Evolutionary conservation across 352 stramenopile genomes (phyloP).

Genomic region (Globisporangium irregulare): DNA sequence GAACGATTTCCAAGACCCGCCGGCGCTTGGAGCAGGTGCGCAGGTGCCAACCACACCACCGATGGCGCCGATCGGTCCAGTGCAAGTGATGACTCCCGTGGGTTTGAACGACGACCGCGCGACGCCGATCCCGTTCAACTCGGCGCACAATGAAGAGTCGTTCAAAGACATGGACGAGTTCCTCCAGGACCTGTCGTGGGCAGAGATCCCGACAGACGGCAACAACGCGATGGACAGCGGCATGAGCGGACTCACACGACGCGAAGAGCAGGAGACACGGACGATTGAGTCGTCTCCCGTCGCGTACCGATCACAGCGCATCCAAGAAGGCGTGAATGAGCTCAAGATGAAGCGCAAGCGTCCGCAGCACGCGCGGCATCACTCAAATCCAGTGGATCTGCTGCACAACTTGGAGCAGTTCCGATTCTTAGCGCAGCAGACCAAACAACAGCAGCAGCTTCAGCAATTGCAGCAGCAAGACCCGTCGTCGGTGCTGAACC

Average conservation of each 20-base stretch:
- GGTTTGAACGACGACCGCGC: slow-evolving; percentile 9
- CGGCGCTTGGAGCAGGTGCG: neutral
- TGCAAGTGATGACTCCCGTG: slow-evolving; percentile 25
- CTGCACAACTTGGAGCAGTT: slow-evolving; percentile 79
- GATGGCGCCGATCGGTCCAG: slow-evolving; percentile 24
- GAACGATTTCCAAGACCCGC: slow-evolving; percentile 22
- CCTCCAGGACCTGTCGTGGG: slow-evolving; percentile 34
- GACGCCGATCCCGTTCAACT: slow-evolving; percentile 24
- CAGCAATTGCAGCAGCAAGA: slow-evolving; percentile 27
- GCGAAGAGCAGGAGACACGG: slow-evolving; percentile 10
- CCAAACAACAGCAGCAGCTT: slow-evolving; percentile 47
- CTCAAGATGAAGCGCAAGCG: slow-evolving; percentile 83
- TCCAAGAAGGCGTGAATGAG: slow-evolving; percentile 62
- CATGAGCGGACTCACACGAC: slow-evolving; percentile 10
- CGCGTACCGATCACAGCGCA: slow-evolving; percentile 57
- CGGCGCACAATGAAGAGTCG: slow-evolving; percentile 19
- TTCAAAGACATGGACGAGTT: slow-evolving; percentile 63
- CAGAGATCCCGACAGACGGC: slow-evolving; percentile 7
- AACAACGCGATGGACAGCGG: neutral
- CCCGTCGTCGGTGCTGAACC: slow-evolving; percentile 23
- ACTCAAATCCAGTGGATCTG: slow-evolving; percentile 77
- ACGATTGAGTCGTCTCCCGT: slow-evolving; percentile 28
- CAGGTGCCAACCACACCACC: neutral
- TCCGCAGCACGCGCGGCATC: slow-evolving; percentile 50
- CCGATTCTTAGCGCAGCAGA: slow-evolving; percentile 58